A percentile compares a stretch with the other conserved stretches of the same genome.
These are phyloP conservation scores for Mucor indicus DNA, from an alignment of 371 early-diverging fungal genomes.

Conservation along the genomic window DNA sequence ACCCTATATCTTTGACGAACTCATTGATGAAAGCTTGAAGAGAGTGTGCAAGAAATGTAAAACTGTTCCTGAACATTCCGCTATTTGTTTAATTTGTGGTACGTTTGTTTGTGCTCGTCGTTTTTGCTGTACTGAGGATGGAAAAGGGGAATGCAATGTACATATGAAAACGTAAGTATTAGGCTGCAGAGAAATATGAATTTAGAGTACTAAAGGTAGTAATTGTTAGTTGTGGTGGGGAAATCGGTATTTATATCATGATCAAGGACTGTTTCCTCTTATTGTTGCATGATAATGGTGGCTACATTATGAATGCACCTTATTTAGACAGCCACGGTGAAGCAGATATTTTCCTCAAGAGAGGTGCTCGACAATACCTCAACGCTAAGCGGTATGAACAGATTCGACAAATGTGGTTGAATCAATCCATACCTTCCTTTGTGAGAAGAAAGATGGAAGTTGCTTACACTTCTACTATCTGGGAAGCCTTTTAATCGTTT, in stretches of 20 bases:
- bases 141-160: constrained; percentile 86
- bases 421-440: constrained; percentile 81
- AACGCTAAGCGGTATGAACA: constrained; percentile 88
- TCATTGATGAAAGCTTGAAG: constrained; percentile 79
- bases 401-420: constrained; percentile 79
- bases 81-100: constrained; percentile 92
- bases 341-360: constrained; percentile 57
- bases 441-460: constrained; percentile 87
- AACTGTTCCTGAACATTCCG: constrained; percentile 82
- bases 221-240: constrained; percentile 81
- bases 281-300: constrained; percentile 77
- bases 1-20: constrained; percentile 77
- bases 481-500: constrained; percentile 25
- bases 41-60: constrained; percentile 81
- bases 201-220: background rate
- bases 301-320: constrained; percentile 85
- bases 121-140: constrained; percentile 86
- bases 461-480: constrained; percentile 27
- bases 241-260: constrained; percentile 84
- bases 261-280: constrained; percentile 83
- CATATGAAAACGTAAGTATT: constrained; percentile 73
- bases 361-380: constrained; percentile 87
- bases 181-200: background rate
- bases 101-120: constrained; percentile 87
- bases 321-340: constrained; percentile 96